Base-by-base conservation (phyloP, 169 alveolate species). In the Plasmodium gallinaceum region DNA sequence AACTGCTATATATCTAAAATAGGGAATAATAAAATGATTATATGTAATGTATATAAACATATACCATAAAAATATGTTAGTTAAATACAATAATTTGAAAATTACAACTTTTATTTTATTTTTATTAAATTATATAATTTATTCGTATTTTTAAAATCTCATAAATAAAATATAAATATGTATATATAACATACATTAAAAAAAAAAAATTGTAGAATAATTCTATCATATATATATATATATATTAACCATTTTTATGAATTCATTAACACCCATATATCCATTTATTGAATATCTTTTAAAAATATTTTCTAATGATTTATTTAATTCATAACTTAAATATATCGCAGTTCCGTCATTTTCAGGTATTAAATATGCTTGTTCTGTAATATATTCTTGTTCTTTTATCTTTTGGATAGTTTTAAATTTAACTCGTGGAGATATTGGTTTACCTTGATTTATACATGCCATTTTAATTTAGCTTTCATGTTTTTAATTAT, bases 321-420 rank as follows among this genome's bases (percentile, higher is more conserved):
- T 78, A 78, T 78, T 78, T 78, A 78, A 58, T 39, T 78, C 89
- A 37, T 78, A 78, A 48, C 89, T 78, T 46, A 78, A 64, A 64
- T 78, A 78, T 32, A 78, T 68, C 0, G 89, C 75, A n/a, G 71
- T 64, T 22, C 89, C 78, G 8, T 58, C 78, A 65, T 78, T 78
- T 12, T 78, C 89, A 26, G 89, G 89, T n/a, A 78, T 62, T 66
- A 78, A 78, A 65, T 78, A 64, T 20, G 89, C 89, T 60, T 78
- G 89, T 20, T 78, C 78, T 42, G 89, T 45, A 48, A 78, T 58
- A 57, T 78, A 78, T 48, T 52, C 32, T 62, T 78, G 78, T 6
- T 66, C 74, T 51, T 65, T 78, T 24, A 78, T 64, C 51, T 78
- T 78, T 32, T 66, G 68, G 12, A 78, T 60, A 1, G 89, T 78